phyloP scores from a whole-genome alignment of 1,284 basidiomycete genomes.

The Trichosporon faecale region DNA sequence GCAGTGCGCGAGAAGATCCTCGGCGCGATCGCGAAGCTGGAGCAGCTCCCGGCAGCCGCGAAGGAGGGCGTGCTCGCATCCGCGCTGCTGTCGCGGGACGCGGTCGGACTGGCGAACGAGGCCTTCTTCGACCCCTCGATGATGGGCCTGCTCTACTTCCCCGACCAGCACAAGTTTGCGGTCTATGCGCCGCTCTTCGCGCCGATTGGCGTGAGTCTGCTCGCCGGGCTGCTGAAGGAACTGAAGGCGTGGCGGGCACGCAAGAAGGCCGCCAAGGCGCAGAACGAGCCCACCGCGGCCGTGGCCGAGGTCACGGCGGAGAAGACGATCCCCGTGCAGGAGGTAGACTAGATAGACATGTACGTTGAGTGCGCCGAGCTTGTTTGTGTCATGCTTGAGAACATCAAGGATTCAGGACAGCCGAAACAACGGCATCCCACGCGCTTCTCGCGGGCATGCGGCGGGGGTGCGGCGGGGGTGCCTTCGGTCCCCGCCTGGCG shows the following conservation, averaged over 20 bases:
- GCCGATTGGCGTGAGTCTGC: conserved; percentile 72
- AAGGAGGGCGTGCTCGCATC: conserved; percentile 31
- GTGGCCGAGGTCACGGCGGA: background rate
- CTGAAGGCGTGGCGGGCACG: conserved; percentile 58
- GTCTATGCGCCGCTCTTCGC: conserved; percentile 91
- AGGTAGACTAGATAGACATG: background rate
- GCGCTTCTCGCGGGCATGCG: too few relatives aligned
- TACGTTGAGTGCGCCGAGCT: background rate
- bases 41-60: conserved; percentile 39
- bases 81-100: conserved; percentile 64
- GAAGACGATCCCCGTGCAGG: background rate
- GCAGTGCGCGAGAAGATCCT: conserved; percentile 71
- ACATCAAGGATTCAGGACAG: background rate
- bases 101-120: conserved; percentile 69
- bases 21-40: conserved; percentile 65
- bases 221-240: conserved; percentile 71
- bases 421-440: too few relatives aligned
- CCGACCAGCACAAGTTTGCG: conserved; percentile 90
- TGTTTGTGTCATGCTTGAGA: background rate
- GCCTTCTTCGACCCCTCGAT: conserved; percentile 98
- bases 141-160: conserved; percentile 94
- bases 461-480: too few relatives aligned
- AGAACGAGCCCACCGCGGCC: background rate
- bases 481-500: too few relatives aligned
- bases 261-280: background rate